Percentiles rank a stretch among this genome's conserved stretches.
phyloP scores from a whole-genome alignment of 1,284 basidiomycete species.

The Pyrrhoderma noxium region DNA sequence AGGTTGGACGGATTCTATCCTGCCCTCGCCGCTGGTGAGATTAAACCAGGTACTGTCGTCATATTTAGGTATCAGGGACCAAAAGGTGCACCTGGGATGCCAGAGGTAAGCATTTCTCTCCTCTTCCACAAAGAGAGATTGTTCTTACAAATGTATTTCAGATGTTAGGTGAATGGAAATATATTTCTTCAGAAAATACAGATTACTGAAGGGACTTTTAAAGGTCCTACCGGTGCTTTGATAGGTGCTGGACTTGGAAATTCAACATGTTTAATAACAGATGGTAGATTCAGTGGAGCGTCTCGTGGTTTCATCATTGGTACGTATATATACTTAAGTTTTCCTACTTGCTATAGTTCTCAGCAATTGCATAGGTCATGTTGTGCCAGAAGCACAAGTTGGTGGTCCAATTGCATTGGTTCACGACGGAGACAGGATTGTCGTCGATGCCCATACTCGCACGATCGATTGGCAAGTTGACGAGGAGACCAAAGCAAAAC shows the following conservation, averaged over 20 bases:
- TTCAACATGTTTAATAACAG: conserved; percentile 90
- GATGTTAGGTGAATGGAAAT: conserved; percentile 41
- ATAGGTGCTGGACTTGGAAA: conserved; percentile 90
- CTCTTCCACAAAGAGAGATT: not conserved
- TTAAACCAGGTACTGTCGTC: conserved; percentile 81
- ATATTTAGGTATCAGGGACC: conserved; percentile 95
- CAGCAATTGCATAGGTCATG: conserved; percentile 61
- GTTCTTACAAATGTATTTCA: conserved; percentile 14
- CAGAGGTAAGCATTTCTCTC: conserved; percentile 48
- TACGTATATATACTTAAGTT: no score
- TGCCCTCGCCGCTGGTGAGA: conserved; percentile 75
- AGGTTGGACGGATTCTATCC: conserved; percentile 81
- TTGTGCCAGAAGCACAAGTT: conserved; percentile 86
- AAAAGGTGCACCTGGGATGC: conserved; percentile 96
- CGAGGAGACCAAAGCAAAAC: conserved; percentile 68
- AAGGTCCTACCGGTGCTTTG: conserved; percentile 81
- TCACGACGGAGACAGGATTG: conserved; percentile 82
- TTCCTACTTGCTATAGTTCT: no score
- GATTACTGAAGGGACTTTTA: not conserved
- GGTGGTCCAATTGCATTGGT: conserved; percentile 96
- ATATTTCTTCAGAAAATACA: not conserved
- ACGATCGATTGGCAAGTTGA: conserved; percentile 78
- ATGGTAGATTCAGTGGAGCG: conserved; percentile 92
- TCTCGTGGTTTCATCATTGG: conserved; percentile 59
- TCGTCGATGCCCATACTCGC: conserved; percentile 75